Evolutionary conservation across 257 asterid genomes (phyloP), one percentile per base, ranked within the genome.

Genomic region (Solanum phureja): DNA sequence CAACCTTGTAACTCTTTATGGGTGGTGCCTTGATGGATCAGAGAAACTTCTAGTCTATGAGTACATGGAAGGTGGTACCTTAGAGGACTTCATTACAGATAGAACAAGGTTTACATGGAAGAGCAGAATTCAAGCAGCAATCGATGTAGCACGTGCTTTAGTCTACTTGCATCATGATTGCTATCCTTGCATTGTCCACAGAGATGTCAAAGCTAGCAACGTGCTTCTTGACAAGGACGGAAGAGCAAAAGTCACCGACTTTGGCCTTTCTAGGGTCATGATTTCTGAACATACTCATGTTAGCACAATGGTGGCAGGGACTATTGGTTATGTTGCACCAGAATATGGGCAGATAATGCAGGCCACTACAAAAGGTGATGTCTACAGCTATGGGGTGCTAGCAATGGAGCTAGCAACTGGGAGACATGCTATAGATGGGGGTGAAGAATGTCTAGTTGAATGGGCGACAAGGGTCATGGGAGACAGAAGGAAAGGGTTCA

Each of bases 381-480:
- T 97, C 52, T 97, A 97, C 87, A 97, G 99, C 90, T 97, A 90
- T 7, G 99, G 99, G 1, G 98, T 97, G 86, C 90, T 97, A 64
- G 94, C 91, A 1, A 95, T 97, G 99, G 99, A 97, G 94, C 91
- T 97, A 82, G 99, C 99, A n/a, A 92, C 99, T 0, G 95, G 98
- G 87, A 90, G 98, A 60, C 90, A 96, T 74, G 98, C 98, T 1
- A 94, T 97, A 87, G 99, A 97, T 7, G 99, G 96, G 5, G 99
- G 96, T 2, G 99, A 97, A 84, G 99, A 97, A 89, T 95, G 98
- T 71, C 84, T 97, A 46, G 94, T 97, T 23, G 99, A 97, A 73
- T 97, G 99, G 99, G 98, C 93, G 1, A 94, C 91, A 89, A 83
- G 99, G 88, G 95, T 97, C 10, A 89, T 95, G 91, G 98, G 98